Conservation (phyloP, 495 filamentous ascomycete species). For the Penicillium paradoxum region DNA sequence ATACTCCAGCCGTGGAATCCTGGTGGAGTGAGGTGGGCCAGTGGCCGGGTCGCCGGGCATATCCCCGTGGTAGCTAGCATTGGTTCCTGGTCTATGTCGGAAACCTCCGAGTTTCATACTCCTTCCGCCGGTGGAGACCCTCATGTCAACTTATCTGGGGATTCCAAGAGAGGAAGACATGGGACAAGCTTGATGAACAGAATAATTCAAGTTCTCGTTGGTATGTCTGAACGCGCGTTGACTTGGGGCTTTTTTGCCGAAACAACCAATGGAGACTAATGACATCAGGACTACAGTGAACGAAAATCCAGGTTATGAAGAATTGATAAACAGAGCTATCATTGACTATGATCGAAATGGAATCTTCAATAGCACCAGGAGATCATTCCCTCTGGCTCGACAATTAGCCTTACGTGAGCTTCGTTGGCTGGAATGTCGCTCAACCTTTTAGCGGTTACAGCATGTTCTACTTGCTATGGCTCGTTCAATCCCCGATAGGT, state of each 20-base stretch:
- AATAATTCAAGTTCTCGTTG: neutral
- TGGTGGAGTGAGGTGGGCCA: too few species aligned
- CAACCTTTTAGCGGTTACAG: neutral
- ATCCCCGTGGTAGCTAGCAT: too few species aligned
- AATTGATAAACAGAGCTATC: neutral
- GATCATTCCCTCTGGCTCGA: neutral
- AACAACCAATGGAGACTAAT: neutral
- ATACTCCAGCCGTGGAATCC: too few species aligned
- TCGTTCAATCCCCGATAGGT: too few species aligned
- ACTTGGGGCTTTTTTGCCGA: neutral
- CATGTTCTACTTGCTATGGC: too few species aligned
- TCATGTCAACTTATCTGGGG: neutral
- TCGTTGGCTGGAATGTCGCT: neutral
- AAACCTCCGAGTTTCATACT: neutral
- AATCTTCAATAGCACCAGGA: neutral
- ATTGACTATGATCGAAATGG: neutral
- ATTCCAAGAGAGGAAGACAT: too few species aligned
- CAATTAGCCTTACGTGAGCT: neutral
- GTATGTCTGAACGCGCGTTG: neutral
- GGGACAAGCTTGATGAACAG: neutral
- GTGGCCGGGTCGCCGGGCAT: too few species aligned
- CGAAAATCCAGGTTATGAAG: neutral
- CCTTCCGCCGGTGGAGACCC: neutral
- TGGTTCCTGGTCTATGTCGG: too few species aligned
- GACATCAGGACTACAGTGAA: neutral